Conservation (phyloP, 495 filamentous ascomycete genomes). For the Trichoderma orchidacearum region DNA sequence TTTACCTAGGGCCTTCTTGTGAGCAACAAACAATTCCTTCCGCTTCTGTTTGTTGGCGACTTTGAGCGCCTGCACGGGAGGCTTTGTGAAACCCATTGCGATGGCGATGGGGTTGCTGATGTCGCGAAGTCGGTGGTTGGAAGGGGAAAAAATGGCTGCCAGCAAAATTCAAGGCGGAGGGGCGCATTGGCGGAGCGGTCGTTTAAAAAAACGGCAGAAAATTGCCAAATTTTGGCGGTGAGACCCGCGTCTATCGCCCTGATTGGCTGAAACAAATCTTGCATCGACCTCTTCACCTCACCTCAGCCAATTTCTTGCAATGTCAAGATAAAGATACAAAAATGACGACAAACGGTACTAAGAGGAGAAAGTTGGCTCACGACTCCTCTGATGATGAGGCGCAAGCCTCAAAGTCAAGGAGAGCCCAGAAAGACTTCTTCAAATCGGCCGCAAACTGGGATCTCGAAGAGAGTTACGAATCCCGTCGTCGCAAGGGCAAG, state of each 20-base stretch:
- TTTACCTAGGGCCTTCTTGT: slow-evolving; percentile 61
- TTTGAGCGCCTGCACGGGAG: slow-evolving; percentile 9
- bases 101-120: not conserved
- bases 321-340: not conserved
- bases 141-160: not conserved
- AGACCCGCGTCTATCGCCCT: not conserved
- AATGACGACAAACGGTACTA: not conserved
- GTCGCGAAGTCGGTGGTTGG: not conserved
- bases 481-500: slow-evolving; percentile 55
- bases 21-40: slow-evolving; percentile 57
- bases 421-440: slow-evolving; percentile 27
- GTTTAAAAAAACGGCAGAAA: too few species aligned
- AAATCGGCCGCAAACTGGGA: slow-evolving; percentile 52
- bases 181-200: not conserved
- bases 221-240: not conserved
- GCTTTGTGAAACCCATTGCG: slow-evolving; percentile 25
- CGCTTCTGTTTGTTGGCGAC: slow-evolving; percentile 59
- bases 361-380: slow-evolving; percentile 1
- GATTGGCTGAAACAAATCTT: not conserved
- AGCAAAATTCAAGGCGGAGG: not conserved
- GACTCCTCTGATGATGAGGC: not conserved
- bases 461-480: slow-evolving; percentile 85
- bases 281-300: not conserved
- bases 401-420: not conserved
- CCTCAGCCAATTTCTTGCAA: not conserved